phyloP scores from a whole-genome alignment of 139 green algal genomes.

The Chlamydomonas sphaeroides region DNA sequence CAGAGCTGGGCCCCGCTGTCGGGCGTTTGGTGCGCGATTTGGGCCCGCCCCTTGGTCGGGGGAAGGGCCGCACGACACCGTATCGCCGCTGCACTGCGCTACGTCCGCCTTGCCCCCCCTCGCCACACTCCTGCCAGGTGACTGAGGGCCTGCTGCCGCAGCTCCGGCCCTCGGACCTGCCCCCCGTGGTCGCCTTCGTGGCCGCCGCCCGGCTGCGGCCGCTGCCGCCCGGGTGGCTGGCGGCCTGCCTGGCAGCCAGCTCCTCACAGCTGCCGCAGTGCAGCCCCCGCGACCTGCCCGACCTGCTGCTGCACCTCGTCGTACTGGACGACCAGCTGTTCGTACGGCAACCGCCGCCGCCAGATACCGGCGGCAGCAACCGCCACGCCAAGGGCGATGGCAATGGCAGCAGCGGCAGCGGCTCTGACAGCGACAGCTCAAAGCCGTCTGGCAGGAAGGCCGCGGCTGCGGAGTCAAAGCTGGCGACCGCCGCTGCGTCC shows the following conservation, averaged over 20 bases:
- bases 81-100: too few species aligned
- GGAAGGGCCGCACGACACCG: too few species aligned
- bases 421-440: too few species aligned
- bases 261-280: not conserved
- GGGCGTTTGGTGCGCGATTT: too few species aligned
- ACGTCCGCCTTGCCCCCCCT: too few species aligned
- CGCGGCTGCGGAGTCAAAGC: not conserved
- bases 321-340: not conserved
- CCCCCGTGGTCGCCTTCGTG: constrained; percentile 12
- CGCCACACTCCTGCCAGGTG: constrained; percentile 8
- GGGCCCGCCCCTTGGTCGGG: too few species aligned
- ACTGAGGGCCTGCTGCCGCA: not conserved
- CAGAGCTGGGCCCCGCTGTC: too few species aligned
- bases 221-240: not conserved
- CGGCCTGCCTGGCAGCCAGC: not conserved
- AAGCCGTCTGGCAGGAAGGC: too few species aligned
- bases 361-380: not conserved
- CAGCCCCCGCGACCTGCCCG: constrained; percentile 1
- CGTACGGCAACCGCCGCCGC: not conserved
- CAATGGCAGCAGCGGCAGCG: too few species aligned
- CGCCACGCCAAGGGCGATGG: not conserved
- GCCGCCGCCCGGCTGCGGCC: not conserved
- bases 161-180: constrained; percentile 11
- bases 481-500: not conserved
- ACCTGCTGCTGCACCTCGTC: not conserved